These are phyloP conservation scores for Hypoxylon trugodes DNA, from an alignment of 495 filamentous ascomycete genomes.

Conservation along the genomic window DNA sequence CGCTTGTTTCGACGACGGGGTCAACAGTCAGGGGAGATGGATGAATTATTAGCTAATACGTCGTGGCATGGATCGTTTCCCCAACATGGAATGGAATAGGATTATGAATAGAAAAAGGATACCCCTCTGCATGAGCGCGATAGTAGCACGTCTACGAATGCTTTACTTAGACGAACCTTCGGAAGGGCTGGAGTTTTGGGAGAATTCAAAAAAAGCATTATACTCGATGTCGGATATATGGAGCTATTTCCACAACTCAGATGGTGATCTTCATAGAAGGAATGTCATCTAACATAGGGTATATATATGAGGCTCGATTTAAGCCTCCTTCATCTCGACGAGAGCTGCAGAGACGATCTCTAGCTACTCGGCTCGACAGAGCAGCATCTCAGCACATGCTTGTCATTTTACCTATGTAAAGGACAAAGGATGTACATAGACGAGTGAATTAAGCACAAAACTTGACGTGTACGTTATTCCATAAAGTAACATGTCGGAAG, in stretches of 20 bases:
- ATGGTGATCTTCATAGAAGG: constrained; percentile 18
- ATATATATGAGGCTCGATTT: background rate
- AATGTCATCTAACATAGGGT: constrained; percentile 18
- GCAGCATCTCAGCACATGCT: background rate
- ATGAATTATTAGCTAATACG: constrained; percentile 51
- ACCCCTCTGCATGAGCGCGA: constrained; percentile 41
- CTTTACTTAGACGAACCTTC: constrained; percentile 29
- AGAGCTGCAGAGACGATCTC: background rate
- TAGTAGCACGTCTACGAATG: constrained; percentile 21
- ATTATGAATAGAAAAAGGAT: constrained; percentile 42
- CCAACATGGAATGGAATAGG: constrained; percentile 41
- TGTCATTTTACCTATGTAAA: too few relatives aligned
- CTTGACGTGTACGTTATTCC: constrained; percentile 14
- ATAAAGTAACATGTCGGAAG: background rate
- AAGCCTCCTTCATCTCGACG: constrained; percentile 1
- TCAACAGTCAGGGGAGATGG: constrained; percentile 49
- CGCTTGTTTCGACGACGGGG: constrained; percentile 34
- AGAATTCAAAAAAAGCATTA: constrained; percentile 23
- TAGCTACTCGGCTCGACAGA: constrained; percentile 11
- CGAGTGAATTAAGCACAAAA: constrained; percentile 16
- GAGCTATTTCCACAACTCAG: constrained; percentile 3
- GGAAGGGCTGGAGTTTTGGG: constrained; percentile 29
- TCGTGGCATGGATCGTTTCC: constrained; percentile 46
- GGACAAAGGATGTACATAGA: constrained; percentile 27
- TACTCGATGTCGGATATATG: constrained; percentile 18